Percentiles rank a stretch among this genome's conserved stretches.
Evolutionary conservation across 352 stramenopile genomes (phyloP).

Genomic region (Phytophthora megakarya): DNA sequence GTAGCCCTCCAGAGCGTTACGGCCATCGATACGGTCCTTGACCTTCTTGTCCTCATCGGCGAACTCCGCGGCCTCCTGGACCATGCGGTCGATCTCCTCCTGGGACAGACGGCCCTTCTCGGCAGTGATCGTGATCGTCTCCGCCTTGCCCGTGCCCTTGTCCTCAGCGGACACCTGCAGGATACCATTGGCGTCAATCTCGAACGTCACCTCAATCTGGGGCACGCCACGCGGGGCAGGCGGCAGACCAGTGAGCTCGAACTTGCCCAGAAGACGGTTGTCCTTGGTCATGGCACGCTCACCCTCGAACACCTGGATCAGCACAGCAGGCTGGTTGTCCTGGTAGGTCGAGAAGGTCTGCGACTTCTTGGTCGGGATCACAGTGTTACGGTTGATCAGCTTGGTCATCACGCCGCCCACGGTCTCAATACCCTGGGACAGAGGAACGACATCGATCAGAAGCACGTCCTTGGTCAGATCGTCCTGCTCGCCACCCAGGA

Average conservation of each 20-base stretch:
- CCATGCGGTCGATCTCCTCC: constrained; percentile 99
- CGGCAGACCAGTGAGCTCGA: constrained; percentile 98
- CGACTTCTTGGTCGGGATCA: constrained; percentile 98
- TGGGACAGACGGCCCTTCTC: constrained; percentile 98
- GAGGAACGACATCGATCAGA: constrained; percentile 97
- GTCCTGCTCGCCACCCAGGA: constrained; percentile 93
- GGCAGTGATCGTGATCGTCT: constrained; percentile 99
- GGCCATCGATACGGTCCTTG: constrained; percentile 96
- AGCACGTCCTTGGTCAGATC: constrained; percentile 95
- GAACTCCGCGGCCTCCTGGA: constrained; percentile 97
- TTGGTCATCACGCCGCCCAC: constrained; percentile 99
- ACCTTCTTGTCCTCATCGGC: constrained; percentile 98
- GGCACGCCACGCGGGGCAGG: constrained; percentile 97
- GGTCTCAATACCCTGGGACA: constrained; percentile 99
- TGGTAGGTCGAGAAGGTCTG: constrained; percentile 99
- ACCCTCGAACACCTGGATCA: constrained; percentile 97
- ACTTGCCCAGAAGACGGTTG: constrained; percentile 99
- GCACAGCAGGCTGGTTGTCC: constrained; percentile 96
- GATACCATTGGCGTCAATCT: constrained; percentile 99
- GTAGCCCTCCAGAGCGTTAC: constrained; percentile 98
- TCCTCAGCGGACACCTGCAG: constrained; percentile 98
- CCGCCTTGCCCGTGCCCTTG: constrained; percentile 98
- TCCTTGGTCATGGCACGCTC: constrained; percentile 99
- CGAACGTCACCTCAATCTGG: constrained; percentile 99
- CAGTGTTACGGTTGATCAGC: constrained; percentile 98